A percentile compares a stretch with the other conserved stretches of the same genome.
Evolutionary conservation across 345 rosid genomes (phyloP).

Genomic region (Populus deltoides): DNA sequence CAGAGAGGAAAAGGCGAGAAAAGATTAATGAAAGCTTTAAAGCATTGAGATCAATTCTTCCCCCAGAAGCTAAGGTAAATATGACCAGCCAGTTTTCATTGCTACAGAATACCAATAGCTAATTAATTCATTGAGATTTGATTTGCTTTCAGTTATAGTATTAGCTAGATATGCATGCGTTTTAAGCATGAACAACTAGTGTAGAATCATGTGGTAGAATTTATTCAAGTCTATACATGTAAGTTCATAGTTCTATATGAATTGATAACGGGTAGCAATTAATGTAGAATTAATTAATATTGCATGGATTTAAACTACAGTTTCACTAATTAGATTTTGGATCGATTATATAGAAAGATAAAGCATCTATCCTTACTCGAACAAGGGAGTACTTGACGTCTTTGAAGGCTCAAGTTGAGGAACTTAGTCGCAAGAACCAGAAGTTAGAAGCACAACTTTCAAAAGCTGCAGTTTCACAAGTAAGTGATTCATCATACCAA

Average conservation of each 20-base stretch:
- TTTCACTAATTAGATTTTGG: neutral
- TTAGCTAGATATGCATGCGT: no score
- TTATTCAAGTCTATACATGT: no score
- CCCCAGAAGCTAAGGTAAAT: constrained; percentile 72
- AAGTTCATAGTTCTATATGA: no score
- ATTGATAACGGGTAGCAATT: no score
- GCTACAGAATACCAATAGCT: no score
- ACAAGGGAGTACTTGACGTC: constrained; percentile 54
- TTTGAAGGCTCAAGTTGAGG: constrained; percentile 51
- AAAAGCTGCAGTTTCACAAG: constrained; percentile 22
- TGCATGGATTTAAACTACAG: neutral
- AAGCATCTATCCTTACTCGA: constrained; percentile 55
- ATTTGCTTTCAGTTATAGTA: no score
- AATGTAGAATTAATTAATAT: neutral
- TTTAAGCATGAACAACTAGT: no score
- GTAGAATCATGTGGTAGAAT: no score
- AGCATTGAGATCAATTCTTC: constrained; percentile 69
- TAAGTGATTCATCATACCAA: constrained; percentile 11
- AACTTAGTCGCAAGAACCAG: constrained; percentile 43
- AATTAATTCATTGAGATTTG: no score
- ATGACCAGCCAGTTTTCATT: no score
- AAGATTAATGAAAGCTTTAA: constrained; percentile 80
- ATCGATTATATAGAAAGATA: constrained; percentile 52
- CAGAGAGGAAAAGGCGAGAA: constrained; percentile 85
- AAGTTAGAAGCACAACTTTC: constrained; percentile 45